Percentiles rank a stretch among this genome's conserved stretches.
Conservation (phyloP, 2,329 filamentous ascomycete species). For the Orbilia oligospora region DNA sequence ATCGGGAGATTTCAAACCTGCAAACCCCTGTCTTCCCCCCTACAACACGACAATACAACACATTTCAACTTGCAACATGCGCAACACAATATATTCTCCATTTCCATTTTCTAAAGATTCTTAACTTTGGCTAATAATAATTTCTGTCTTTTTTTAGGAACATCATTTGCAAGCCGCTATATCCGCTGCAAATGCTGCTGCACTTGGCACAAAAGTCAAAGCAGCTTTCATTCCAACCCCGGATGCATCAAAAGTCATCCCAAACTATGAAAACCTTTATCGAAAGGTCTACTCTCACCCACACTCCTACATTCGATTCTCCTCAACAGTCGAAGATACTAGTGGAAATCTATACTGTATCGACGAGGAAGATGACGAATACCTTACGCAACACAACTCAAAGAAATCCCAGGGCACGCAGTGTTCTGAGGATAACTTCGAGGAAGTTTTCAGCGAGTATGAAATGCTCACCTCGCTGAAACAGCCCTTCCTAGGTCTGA, state of each 20-base stretch:
- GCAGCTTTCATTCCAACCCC: constrained; percentile 78
- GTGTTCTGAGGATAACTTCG: constrained; percentile 91
- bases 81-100: not conserved
- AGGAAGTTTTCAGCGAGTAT: constrained; percentile 93
- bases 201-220: constrained; percentile 74
- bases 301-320: constrained; percentile 95
- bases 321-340: constrained; percentile 96
- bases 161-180: constrained; percentile 93
- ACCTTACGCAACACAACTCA: constrained; percentile 83
- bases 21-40: constrained; percentile 10
- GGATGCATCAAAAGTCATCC: constrained; percentile 73
- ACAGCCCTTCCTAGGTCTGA: constrained; percentile 82
- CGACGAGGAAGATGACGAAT: constrained; percentile 89
- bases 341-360: constrained; percentile 93
- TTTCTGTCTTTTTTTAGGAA: constrained; percentile 74
- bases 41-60: constrained; percentile 17
- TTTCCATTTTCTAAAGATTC: constrained; percentile 1
- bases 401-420: constrained; percentile 76
- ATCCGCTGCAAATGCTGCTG: constrained; percentile 72
- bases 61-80: too few relatives aligned
- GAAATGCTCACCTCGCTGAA: constrained; percentile 87
- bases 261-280: constrained; percentile 93
- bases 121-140: constrained; percentile 25
- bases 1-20: constrained; percentile 39
- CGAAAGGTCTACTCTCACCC: constrained; percentile 84